Base-by-base conservation (phyloP, 1,284 basidiomycete species). In the Apiotrichum mycotoxinovorans region DNA sequence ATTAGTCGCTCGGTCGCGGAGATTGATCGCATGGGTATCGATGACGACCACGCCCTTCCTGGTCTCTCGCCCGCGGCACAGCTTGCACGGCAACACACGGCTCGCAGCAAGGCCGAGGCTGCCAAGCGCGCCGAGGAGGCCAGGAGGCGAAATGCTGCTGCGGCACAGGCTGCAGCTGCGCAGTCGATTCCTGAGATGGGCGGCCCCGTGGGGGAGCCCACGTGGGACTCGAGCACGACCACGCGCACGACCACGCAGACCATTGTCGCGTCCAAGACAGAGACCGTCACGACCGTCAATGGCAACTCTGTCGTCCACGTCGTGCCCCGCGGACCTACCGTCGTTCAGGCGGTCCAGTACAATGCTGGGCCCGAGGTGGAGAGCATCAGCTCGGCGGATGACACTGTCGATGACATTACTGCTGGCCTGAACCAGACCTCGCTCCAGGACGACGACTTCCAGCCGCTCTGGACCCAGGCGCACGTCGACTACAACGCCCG, bases 51-150 rank as follows among this genome's bases (percentile, higher is more conserved):
- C 2, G 83, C 84, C 50, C 77, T 90, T 73, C 84, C 82, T 46
- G 92, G 91, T 11, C 81, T 98, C 53, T 91, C 89, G 64, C 94
- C 94, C 4, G 94, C 95, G 27, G 95, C 94, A 0, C 88, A 89
- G 70, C 83, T 96, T 15, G 92, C 91, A 0, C 78, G 91, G 44
- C 90, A 93, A 73, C 93, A 97, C 74, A 89, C 91, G 22, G 69
- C 79, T 11, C 63, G 70, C 33, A 77, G 83, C 55, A 88, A 88
- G 63, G 89, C 89, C 1, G 89, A 91, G 73, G 71, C 87, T 37
- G 74, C 75, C 51, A 73, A 63, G 73, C 71, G 44, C 68, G 47
- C 48, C 37, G 48, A 50, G 37, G 75, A 58, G 63, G 68, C 43
- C 3, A 50, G 47, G 58, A 49, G 46, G 51, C 48, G 49, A 22